Evolutionary conservation across 371 early-diverging fungal genomes (phyloP).

Genomic region (Rhizomucor pusillus): DNA sequence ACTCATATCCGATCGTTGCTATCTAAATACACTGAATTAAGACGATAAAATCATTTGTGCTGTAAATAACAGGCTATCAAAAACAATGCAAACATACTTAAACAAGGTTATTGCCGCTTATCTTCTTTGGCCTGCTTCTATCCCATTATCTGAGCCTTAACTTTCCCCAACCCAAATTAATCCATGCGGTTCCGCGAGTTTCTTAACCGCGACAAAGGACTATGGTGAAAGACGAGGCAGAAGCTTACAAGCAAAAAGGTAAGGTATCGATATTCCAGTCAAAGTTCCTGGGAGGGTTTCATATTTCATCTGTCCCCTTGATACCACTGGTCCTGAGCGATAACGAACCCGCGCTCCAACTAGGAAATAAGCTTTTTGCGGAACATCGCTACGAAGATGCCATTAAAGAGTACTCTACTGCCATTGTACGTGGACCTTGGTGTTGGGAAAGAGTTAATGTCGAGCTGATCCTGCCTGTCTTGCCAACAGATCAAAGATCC

Average conservation of each 20-base stretch:
- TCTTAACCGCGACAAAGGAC: too few species aligned
- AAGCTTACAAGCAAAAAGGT: slow-evolving; percentile 2
- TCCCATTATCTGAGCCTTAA: too few species aligned
- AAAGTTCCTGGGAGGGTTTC: not conserved
- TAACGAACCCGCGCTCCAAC: too few species aligned
- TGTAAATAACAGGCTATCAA: too few species aligned
- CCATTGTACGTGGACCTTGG: slow-evolving; percentile 54
- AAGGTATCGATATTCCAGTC: not conserved
- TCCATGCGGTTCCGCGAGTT: too few species aligned
- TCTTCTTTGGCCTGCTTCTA: too few species aligned
- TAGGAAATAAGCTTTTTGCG: slow-evolving; percentile 60
- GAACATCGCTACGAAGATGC: slow-evolving; percentile 62
- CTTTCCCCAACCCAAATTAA: too few species aligned
- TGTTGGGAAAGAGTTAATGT: not conserved
- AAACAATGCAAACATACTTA: too few species aligned
- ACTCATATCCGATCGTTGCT: too few species aligned
- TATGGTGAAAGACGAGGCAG: slow-evolving; percentile 4
- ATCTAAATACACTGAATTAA: too few species aligned
- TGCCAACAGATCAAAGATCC: slow-evolving; percentile 61
- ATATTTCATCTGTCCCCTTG: not conserved
- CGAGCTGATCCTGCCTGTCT: not conserved
- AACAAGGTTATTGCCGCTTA: too few species aligned
- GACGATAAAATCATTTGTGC: too few species aligned
- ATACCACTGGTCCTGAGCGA: not conserved
- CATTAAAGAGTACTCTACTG: slow-evolving; percentile 71